Evolutionary conservation across 345 rosid genomes (phyloP), one percentile per base, ranked within the genome.

Genomic region (Hirschfeldia incana): DNA sequence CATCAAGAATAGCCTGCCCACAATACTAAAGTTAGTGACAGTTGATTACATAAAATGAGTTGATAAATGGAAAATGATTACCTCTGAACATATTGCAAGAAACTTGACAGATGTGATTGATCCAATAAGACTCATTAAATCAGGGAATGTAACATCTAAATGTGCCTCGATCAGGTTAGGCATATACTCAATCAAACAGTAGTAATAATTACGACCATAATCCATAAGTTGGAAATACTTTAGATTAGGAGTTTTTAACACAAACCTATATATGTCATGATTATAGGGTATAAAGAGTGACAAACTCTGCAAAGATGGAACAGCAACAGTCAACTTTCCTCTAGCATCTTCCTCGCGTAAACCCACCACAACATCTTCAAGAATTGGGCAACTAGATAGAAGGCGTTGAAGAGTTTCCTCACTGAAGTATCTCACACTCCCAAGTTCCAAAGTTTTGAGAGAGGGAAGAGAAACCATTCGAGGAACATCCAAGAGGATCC

Each of bases 261-360:
- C 59, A 39, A 61, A 15, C 68, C 59, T 16, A 28, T 16, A 32
- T 29, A 73, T 3, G 4, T 6, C 12, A 62, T 0, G 9, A 73
- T 1, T 0, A n/a, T 0, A 0, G 1, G 16, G 68, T 61, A 61
- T 33, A 34, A 0, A 61, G 59, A 72, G 42, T 29, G 76, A 61
- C 16, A 72, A 72, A 28, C 59, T 39, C 67, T 16, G 28, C 75
- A 72, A 72, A 27, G 67, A 26, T 26, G 76, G 76, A 15, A 30
- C 32, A 62, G 11, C 46, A 30, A 73, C 21, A 5, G 61, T 30
- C 32, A 62, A 49, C 61, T 44, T 44, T 16, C 33, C 3, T 32
- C 4, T 73, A 30, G 0, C 0, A 17, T 0, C 21, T 5, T 1
- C 0, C 0, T 1, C 7, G 15, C 0, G 0, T 3, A 44, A 44